These are phyloP conservation scores for Saturnispora dispora DNA, from an alignment of 805 yeast genomes.

Conservation along the genomic window DNA sequence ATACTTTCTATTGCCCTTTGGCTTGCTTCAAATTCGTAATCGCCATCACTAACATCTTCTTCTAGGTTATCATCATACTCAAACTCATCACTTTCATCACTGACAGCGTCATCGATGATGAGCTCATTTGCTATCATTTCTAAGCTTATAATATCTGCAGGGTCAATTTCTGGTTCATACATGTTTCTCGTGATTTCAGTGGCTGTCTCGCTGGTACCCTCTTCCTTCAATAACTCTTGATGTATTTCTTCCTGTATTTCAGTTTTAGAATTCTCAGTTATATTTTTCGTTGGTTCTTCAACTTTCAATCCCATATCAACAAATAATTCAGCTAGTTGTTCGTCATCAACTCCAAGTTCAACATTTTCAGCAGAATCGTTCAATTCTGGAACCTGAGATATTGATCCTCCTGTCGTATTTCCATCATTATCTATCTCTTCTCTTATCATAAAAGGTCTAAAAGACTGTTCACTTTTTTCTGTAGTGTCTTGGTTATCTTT, in stretches of 20 bases:
- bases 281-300: neutral
- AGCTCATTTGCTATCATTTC: conserved; percentile 47
- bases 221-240: conserved; percentile 5
- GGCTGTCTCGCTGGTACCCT: neutral
- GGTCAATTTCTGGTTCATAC: conserved; percentile 29
- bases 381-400: conserved; percentile 27
- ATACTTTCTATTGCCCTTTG: conserved; percentile 7
- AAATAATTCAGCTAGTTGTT: conserved; percentile 26
- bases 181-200: neutral
- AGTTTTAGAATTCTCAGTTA: neutral
- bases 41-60: conserved; percentile 9
- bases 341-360: conserved; percentile 19
- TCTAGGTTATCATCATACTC: conserved; percentile 13
- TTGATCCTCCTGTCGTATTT: conserved; percentile 40
- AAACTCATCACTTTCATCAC: conserved; percentile 19
- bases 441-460: conserved; percentile 51
- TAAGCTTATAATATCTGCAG: conserved; percentile 41
- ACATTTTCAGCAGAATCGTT: conserved; percentile 6
- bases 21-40: conserved; percentile 13
- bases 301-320: conserved; percentile 29
- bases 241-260: neutral
- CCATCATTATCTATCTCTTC: conserved; percentile 80
- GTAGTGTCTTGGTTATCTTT: neutral
- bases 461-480: conserved; percentile 18
- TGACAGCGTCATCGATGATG: conserved; percentile 18